Evolutionary conservation across 371 early-diverging fungal species (phyloP), one percentile per base, ranked within the genome.

Genomic region (Mortierella sp.): DNA sequence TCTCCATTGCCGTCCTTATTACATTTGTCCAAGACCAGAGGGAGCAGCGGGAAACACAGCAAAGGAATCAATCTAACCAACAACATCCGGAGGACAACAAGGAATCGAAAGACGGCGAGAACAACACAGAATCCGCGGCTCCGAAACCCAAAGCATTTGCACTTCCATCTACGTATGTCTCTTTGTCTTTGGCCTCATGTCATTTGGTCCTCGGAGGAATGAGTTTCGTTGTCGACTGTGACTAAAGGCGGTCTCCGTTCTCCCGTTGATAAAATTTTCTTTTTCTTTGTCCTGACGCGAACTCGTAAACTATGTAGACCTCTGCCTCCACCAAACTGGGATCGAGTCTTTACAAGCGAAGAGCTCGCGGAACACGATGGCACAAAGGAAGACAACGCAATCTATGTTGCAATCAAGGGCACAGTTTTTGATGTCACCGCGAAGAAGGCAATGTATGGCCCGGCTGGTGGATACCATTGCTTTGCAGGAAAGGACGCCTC

Each of bases 401-500:
- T 94, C 61, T 95, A 93, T 71, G 86, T 95, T 17, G 94, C 91
- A 31, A 88, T 95, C 69, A 92, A 91, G 59, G 94, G 94, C 9
- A 85, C 83, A 50, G 85, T 95, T 4, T 95, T 91, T 67, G 94
- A 95, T 70, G 95, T 95, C 6, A 79, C 88, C 2, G 75, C 79
- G 46, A 93, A 91, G 60, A 82, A 79, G 26, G 81, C 81, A 34
- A 82, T 88, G 56, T 95, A 95, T 71, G 90, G 89, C 19, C 82
- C 84, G 31, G 90, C 85, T 21, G 82, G 83, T 31, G 86, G 89
- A 44, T 94, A 95, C 72, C 81, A 80, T 56, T 84, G 87, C 56
- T 94, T 95, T 79, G 81, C 92, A 24, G 94, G 95, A 56, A 90
- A 89, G 70, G 94, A 95, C 67, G 91, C 94, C 9, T 89, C 89